Base-by-base conservation (phyloP, 768 basidiomycete genomes). In the Kondoa subrosea region DNA sequence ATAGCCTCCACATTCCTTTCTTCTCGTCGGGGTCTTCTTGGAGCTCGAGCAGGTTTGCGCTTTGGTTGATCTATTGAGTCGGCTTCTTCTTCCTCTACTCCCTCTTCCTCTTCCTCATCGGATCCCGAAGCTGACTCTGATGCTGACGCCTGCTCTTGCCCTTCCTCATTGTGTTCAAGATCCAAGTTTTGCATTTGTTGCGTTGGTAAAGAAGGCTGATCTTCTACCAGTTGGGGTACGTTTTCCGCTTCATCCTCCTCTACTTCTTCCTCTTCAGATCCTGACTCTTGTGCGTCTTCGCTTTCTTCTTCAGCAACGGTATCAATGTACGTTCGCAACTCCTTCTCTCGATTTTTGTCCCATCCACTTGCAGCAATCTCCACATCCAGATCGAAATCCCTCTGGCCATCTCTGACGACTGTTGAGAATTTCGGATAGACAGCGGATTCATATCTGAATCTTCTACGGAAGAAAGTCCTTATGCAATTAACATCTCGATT, bases 401-500 rank as follows among this genome's bases (percentile, higher is more conserved):
- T 81, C 15, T 78, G 80, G 32, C 78, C 79, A 71, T 81, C 81
- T 29, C 72, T 72, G 32, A 83, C 81, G 67, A 88, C 65, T 0
- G 82, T 81, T 71, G 83, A 83, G 71, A 81, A 84, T 66, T 83
- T 83, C 16, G 95, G 95, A 78, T 88, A 97, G 56, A 91, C 77
- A 0, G 82, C 79, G 69, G 90, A 91, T 78, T 97, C 95, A 76
- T 93, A 99, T 68, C 85, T 83, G 79, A 96, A 97, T 29, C 92
- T 80, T 68, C 89, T 82, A 74, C 81, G 82, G 81, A 99, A 97
- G 79, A 95, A 99, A 8, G 83, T 85, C 34, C 91, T 83, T 72
- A 99, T 91, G 76, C 95, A 96, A 68, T 93, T 87, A 4, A 99
- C 95, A 77, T 99, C 95, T 26, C 95, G 86, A 77, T 97, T 93